Evolutionary conservation across 352 stramenopile species (phyloP), one percentile per base, ranked within the genome.

Genomic region (Globisporangium paroecandrum): DNA sequence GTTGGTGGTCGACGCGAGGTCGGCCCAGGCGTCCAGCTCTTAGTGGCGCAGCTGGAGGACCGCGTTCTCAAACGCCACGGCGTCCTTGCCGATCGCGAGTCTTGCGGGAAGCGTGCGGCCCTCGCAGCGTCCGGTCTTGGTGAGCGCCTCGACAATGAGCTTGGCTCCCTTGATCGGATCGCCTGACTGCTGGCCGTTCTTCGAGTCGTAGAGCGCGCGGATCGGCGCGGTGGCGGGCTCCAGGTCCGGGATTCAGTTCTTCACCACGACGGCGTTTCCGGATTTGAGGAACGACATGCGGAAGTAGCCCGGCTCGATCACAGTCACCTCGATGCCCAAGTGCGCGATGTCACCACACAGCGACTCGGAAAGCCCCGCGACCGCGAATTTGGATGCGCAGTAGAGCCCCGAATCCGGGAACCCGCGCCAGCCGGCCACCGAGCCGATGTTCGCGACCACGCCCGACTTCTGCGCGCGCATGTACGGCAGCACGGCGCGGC

Each of bases 381-480:
- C 72, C 32, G 77, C 74, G 32, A 81, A 83, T 58, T 81, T 83
- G 67, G 72, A 79, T 2, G 74, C 72, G 18, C 65, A 68, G 62
- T 85, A 83, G 55, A 80, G 51, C 12, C 76, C 74, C 34, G 71
- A 75, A 25, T 66, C 67, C 1, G 73, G 74, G 41, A 75, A 70
- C 1, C 69, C 67, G 27, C 32, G 72, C 68, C 72, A 81, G 0
- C 74, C 77, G 15, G 59, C 72, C 27, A 69, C 63, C 4, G 74
- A 83, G 7, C 77, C 77, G 4, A 83, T 66, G 56, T 76, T 77
- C 13, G 72, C 77, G 32, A 83, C 68, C 29, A 79, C 41, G 12
- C 77, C 77, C 15, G 66, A 61, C 8, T 62, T 57, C n/a, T 77
- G 69, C 27, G 68, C 55, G 2, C 73, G 76, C 76, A 83, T 78